phyloP scores from a whole-genome alignment of 177 flowering plant species.

The Vitis hybrid region DNA sequence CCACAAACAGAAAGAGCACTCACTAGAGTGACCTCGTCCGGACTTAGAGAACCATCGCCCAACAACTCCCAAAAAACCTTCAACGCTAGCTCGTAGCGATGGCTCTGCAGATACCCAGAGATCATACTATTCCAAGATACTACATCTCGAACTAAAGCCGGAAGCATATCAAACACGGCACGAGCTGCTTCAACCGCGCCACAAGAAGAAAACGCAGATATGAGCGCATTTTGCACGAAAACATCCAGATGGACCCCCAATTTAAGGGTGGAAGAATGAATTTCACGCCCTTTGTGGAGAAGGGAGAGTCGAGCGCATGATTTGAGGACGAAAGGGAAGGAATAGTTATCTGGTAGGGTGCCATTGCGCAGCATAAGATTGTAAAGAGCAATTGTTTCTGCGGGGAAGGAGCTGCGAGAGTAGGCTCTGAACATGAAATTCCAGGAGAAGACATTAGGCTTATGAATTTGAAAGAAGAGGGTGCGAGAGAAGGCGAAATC shows the following conservation, averaged over 20 bases:
- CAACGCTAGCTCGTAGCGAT: slow-evolving; percentile 17
- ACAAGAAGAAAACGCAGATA: slow-evolving; percentile 24
- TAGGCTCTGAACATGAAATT: slow-evolving; percentile 27
- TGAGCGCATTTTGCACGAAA: slow-evolving; percentile 30
- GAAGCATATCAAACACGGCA: slow-evolving; percentile 18
- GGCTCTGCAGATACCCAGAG: slow-evolving; percentile 22
- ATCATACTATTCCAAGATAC: slow-evolving; percentile 31
- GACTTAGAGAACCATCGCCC: neutral
- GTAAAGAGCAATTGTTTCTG: slow-evolving; percentile 19
- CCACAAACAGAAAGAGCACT: slow-evolving; percentile 27
- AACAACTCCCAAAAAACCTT: slow-evolving; percentile 20
- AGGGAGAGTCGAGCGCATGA: slow-evolving; percentile 15
- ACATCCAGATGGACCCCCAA: slow-evolving; percentile 24
- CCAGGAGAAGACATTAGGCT: slow-evolving; percentile 24
- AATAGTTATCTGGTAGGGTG: slow-evolving; percentile 21
- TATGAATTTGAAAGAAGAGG: slow-evolving; percentile 14
- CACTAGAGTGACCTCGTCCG: slow-evolving; percentile 21
- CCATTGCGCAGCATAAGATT: slow-evolving; percentile 17
- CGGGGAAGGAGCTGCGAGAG: slow-evolving; percentile 13
- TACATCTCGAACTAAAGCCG: slow-evolving; percentile 11
- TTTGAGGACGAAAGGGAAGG: slow-evolving; percentile 32
- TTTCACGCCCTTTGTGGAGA: slow-evolving; percentile 15
- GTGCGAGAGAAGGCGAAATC: slow-evolving; percentile 10
- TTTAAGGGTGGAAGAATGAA: slow-evolving; percentile 18
- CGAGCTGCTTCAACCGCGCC: slow-evolving; percentile 16